These are phyloP conservation scores for Viola odorata DNA, from an alignment of 345 rosid species.

Conservation along the genomic window DNA sequence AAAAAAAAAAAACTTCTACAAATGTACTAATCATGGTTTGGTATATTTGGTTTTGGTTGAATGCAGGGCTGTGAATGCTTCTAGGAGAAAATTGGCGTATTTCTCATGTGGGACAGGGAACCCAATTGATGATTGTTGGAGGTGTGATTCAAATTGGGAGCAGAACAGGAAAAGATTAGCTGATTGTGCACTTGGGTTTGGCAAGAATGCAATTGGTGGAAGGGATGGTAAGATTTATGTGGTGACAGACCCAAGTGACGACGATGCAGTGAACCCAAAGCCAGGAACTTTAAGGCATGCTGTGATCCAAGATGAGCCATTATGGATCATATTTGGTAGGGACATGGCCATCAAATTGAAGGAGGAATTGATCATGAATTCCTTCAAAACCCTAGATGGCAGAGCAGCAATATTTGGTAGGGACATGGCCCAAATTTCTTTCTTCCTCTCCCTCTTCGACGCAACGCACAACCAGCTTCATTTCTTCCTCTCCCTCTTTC, in stretches of 20 bases:
- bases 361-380: slow-evolving; percentile 28
- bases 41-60: not conserved
- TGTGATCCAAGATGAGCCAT: slow-evolving; percentile 28
- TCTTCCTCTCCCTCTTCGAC: too few species aligned
- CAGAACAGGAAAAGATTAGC: slow-evolving; percentile 23
- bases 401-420: too few species aligned
- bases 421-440: too few species aligned
- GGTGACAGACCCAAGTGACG: slow-evolving; percentile 18
- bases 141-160: slow-evolving; percentile 30
- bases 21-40: not conserved
- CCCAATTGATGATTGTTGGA: slow-evolving; percentile 30
- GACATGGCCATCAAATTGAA: slow-evolving; percentile 26
- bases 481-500: too few species aligned
- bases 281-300: slow-evolving; percentile 26
- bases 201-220: slow-evolving; percentile 27
- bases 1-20: too few species aligned
- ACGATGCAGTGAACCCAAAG: slow-evolving; percentile 23
- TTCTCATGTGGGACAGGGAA: slow-evolving; percentile 25
- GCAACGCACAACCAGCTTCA: too few species aligned
- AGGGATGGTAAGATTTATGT: slow-evolving; percentile 24
- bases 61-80: slow-evolving; percentile 24
- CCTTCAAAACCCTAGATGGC: slow-evolving; percentile 27
- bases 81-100: slow-evolving; percentile 24
- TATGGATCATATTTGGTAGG: slow-evolving; percentile 25
- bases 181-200: slow-evolving; percentile 28